A percentile compares a stretch with the other conserved stretches of the same genome.
Conservation (phyloP, 805 yeast species). For the Wickerhamiella spandovensis region DNA sequence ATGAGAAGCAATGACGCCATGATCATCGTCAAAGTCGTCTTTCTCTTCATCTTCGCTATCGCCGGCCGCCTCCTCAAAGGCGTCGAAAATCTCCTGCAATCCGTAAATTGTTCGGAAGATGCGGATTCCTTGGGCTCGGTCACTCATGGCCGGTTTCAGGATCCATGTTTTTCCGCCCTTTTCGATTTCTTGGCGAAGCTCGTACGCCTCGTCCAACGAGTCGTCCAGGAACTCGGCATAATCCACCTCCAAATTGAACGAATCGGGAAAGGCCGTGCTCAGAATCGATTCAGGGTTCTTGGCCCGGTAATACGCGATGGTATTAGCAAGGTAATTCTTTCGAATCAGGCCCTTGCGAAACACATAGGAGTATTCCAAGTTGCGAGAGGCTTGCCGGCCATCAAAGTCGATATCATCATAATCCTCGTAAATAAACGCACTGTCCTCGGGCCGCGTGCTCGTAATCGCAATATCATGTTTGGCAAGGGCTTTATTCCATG, state of each 20-base stretch:
- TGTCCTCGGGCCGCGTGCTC: neutral
- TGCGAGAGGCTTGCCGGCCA: conserved; percentile 8
- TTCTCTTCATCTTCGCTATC: conserved; percentile 40
- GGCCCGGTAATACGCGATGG: conserved; percentile 57
- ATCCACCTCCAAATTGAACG: conserved; percentile 74
- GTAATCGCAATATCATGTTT: neutral
- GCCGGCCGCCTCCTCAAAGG: conserved; percentile 63
- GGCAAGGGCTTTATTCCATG: conserved; percentile 13
- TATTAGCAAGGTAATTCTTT: conserved; percentile 78
- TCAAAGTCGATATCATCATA: conserved; percentile 83
- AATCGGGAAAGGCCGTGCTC: conserved; percentile 50
- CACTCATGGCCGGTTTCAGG: conserved; percentile 93
- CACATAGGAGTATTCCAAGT: conserved; percentile 35
- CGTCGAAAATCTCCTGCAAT: conserved; percentile 69
- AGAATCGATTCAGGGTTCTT: conserved; percentile 63
- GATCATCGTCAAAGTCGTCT: conserved; percentile 26
- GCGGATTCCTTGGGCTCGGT: conserved; percentile 90
- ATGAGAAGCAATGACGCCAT: conserved; percentile 73
- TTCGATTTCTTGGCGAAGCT: conserved; percentile 65
- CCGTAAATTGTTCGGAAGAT: conserved; percentile 67
- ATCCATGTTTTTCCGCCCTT: conserved; percentile 60
- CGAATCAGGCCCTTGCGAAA: conserved; percentile 85
- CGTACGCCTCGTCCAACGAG: conserved; percentile 83
- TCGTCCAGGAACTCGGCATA: conserved; percentile 95
- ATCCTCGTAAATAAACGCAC: conserved; percentile 63